Percentiles rank a stretch among this genome's conserved stretches.
These are phyloP conservation scores for Diaporthe caulivora DNA, from an alignment of 2,329 filamentous ascomycete genomes.

Conservation along the genomic window DNA sequence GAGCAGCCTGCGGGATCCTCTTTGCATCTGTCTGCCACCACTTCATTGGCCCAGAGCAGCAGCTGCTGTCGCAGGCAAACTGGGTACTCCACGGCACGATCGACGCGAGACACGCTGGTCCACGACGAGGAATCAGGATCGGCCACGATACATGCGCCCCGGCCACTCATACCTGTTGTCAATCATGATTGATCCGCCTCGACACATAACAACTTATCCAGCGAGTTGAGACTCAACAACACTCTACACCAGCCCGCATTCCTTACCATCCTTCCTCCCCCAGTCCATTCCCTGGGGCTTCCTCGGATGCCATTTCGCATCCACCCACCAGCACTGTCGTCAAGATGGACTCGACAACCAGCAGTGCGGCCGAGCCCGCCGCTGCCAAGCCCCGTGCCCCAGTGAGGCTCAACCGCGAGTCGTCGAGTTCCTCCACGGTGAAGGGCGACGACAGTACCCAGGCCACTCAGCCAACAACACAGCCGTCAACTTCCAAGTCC, in stretches of 20 bases:
- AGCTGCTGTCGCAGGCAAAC: slow-evolving; percentile 33
- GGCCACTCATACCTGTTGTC: slow-evolving; percentile 30
- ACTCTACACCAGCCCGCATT: slow-evolving; percentile 39
- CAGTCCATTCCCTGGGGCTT: slow-evolving; percentile 1
- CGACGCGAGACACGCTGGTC: slow-evolving; percentile 40
- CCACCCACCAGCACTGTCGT: slow-evolving; percentile 33
- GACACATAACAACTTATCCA: slow-evolving; percentile 34
- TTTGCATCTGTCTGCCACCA: slow-evolving; percentile 13
- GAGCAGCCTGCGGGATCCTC: slow-evolving; percentile 27
- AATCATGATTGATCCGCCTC: slow-evolving; percentile 38
- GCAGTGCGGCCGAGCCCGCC: slow-evolving; percentile 47
- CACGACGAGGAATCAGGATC: slow-evolving; percentile 36
- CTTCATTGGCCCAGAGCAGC: slow-evolving; percentile 35
- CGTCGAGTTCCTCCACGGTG: slow-evolving; percentile 42
- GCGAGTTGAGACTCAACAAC: slow-evolving; percentile 36
- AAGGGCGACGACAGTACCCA: slow-evolving; percentile 42
- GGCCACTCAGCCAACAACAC: slow-evolving; percentile 39
- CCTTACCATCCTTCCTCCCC: slow-evolving; percentile 41
- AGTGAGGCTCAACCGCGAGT: slow-evolving; percentile 47
- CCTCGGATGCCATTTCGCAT: slow-evolving; percentile 32
- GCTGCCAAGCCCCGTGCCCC: slow-evolving; percentile 40
- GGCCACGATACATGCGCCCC: slow-evolving; percentile 38
- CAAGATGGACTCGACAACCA: slow-evolving; percentile 52
- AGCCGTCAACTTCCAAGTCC: slow-evolving; percentile 43
- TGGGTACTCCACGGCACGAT: slow-evolving; percentile 34